phyloP scores from a whole-genome alignment of 352 stramenopile genomes.

The Globisporangium megalacanthum region DNA sequence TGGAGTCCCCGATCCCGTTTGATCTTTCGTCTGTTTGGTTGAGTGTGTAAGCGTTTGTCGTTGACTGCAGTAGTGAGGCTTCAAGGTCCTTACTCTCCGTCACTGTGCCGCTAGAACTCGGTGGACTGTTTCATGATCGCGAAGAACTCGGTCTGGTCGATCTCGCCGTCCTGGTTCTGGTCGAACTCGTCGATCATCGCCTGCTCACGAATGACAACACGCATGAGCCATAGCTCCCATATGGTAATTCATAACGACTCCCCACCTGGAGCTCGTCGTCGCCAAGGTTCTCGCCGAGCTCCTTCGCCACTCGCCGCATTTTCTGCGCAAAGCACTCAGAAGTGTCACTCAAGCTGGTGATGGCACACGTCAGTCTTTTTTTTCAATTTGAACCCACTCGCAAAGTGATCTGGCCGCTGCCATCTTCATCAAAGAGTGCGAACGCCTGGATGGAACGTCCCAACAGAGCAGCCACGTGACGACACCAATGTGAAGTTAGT shows the following conservation, averaged over 20 bases:
- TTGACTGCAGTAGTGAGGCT: no score
- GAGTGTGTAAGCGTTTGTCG: no score
- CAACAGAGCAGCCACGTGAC: background rate
- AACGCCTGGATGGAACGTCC: constrained; percentile 58
- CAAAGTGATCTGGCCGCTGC: constrained; percentile 82
- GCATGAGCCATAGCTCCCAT: no score
- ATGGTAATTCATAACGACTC: background rate
- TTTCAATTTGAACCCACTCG: constrained; percentile 28
- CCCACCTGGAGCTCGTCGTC: constrained; percentile 85
- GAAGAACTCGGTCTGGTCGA: constrained; percentile 89
- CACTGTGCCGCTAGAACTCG: constrained; percentile 37
- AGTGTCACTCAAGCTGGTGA: background rate
- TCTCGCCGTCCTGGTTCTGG: constrained; percentile 90
- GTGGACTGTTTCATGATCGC: constrained; percentile 85
- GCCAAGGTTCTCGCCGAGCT: constrained; percentile 90
- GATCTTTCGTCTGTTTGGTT: constrained; percentile 3
- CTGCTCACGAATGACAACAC: constrained; percentile 17
- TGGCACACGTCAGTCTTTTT: background rate
- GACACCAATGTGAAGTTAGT: background rate
- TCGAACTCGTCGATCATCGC: constrained; percentile 96
- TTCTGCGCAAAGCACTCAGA: constrained; percentile 39
- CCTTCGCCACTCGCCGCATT: constrained; percentile 89
- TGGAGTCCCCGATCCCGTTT: constrained; percentile 27
- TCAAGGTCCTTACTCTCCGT: background rate
- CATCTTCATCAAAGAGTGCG: constrained; percentile 92